Conservation (phyloP, 192 early-diverging fungal genomes). For the Dissophora ornata region DNA sequence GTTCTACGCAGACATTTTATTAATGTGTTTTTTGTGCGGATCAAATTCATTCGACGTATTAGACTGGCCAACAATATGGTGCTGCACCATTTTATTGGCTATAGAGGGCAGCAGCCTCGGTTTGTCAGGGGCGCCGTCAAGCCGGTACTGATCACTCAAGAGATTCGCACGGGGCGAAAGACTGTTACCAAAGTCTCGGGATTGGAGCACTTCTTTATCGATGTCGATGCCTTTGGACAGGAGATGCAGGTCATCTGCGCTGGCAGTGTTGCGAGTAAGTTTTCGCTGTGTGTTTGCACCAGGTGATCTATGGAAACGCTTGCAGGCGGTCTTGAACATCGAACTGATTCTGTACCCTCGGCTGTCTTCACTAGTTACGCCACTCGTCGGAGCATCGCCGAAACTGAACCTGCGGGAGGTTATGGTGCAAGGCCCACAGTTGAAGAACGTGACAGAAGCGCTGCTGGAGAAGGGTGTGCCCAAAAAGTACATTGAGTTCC, state of each 20-base stretch:
- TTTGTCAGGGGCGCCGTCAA: constrained; percentile 59
- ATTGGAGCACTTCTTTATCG: constrained; percentile 70
- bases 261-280: constrained; percentile 69
- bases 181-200: constrained; percentile 73
- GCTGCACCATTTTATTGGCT: constrained; percentile 31
- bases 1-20: too few species aligned
- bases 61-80: constrained; percentile 45
- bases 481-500: constrained; percentile 59
- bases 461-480: constrained; percentile 63
- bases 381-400: constrained; percentile 62
- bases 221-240: constrained; percentile 69
- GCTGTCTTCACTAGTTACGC: constrained; percentile 55
- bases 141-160: constrained; percentile 65
- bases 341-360: not conserved
- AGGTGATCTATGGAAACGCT: too few species aligned
- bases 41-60: not conserved
- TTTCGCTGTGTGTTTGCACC: not conserved
- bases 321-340: too few species aligned
- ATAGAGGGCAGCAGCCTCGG: constrained; percentile 27
- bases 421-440: constrained; percentile 82
- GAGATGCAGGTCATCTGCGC: constrained; percentile 74
- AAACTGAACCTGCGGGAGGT: constrained; percentile 69
- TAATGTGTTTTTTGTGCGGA: not conserved
- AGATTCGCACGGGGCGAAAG: constrained; percentile 72
- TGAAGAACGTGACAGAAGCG: constrained; percentile 65